phyloP scores from a whole-genome alignment of 2,329 filamentous ascomycete genomes.

The Colletotrichum lindemuthianum region DNA sequence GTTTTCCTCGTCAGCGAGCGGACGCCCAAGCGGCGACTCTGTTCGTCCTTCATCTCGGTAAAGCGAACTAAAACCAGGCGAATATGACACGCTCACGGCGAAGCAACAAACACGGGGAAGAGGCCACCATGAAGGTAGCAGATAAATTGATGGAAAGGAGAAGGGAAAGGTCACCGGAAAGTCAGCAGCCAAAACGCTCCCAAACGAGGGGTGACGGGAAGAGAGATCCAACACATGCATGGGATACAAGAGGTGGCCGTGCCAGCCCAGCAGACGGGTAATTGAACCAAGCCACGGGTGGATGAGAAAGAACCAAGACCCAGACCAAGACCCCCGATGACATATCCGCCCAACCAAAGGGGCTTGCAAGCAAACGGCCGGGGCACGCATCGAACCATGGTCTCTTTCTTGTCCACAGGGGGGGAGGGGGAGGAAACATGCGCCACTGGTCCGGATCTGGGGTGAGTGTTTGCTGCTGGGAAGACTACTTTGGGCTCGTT shows the following conservation, averaged over 20 bases:
- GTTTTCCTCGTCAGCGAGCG: constrained; percentile 13
- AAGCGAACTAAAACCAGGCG: not conserved
- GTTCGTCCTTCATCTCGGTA: constrained; percentile 23
- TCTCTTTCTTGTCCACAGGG: not conserved
- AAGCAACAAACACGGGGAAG: not conserved
- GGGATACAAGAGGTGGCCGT: not conserved
- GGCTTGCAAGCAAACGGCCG: not conserved
- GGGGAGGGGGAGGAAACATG: not conserved
- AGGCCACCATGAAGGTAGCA: not conserved
- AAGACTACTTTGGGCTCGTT: too few relatives aligned
- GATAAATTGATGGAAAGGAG: not conserved
- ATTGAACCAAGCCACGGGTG: not conserved
- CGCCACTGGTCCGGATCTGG: not conserved
- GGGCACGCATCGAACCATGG: not conserved
- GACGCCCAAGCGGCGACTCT: constrained; percentile 3
- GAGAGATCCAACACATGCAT: not conserved
- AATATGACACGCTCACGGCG: not conserved
- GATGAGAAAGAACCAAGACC: too few relatives aligned
- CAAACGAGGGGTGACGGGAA: not conserved
- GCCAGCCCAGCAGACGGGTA: constrained; percentile 11
- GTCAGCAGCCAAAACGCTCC: too few relatives aligned
- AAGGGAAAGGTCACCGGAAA: too few relatives aligned
- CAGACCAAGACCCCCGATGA: not conserved
- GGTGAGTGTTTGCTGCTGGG: constrained; percentile 4
- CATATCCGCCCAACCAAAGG: not conserved